Conservation (phyloP, 257 asterid genomes). For the Leonotis leonurus region DNA sequence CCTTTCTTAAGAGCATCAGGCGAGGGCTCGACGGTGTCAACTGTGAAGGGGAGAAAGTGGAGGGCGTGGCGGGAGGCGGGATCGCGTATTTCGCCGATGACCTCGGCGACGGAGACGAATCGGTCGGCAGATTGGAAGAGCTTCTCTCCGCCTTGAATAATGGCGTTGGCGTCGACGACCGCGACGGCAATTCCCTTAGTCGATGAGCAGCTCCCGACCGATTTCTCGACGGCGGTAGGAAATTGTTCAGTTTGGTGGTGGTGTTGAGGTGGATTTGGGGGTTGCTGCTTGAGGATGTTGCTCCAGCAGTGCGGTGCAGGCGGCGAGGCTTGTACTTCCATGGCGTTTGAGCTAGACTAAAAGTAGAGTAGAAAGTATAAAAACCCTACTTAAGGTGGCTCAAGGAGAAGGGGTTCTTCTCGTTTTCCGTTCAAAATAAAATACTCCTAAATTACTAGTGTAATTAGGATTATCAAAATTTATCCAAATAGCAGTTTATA, state of each 20-base stretch:
- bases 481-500: no score
- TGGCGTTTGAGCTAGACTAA: no score
- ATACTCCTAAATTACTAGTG: no score
- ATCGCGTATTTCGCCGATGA: constrained; percentile 74
- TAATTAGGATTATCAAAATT: no score
- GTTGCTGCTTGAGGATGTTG: constrained; percentile 47
- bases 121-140: constrained; percentile 64
- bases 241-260: neutral
- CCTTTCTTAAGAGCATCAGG: constrained; percentile 77
- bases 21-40: constrained; percentile 72
- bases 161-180: constrained; percentile 90
- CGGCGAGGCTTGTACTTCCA: constrained; percentile 46
- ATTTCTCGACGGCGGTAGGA: constrained; percentile 13
- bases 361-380: no score
- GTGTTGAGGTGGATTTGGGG: constrained; percentile 5
- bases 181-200: constrained; percentile 81
- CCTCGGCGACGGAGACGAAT: constrained; percentile 77
- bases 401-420: no score
- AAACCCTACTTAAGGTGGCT: no score
- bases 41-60: constrained; percentile 65
- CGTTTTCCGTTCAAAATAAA: no score
- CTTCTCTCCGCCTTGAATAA: constrained; percentile 70
- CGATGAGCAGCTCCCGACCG: constrained; percentile 76
- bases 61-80: constrained; percentile 81
- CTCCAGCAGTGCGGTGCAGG: constrained; percentile 55